Evolutionary conservation across 139 green algal species (phyloP), one percentile per base, ranked within the genome.

Genomic region (Chlamydomonas asymmetrica): DNA sequence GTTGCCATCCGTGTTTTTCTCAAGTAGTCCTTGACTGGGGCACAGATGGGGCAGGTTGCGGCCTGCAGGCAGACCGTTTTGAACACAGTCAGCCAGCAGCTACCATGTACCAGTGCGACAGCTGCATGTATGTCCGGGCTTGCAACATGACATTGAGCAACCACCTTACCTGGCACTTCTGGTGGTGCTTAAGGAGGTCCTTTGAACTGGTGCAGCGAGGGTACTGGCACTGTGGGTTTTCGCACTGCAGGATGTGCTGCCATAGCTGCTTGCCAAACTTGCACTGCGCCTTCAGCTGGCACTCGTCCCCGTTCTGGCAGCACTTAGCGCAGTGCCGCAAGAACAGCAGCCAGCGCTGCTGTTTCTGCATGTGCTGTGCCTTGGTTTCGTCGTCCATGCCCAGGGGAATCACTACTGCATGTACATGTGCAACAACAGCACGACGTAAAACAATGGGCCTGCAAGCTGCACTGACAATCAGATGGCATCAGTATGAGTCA

Each of bases 331-430:
- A 97, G 88, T 99, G 96, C 45, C 96, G 89, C 61, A 99, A 74
- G 80, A 98, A 97, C 45, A 98, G 87, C 45, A 99, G 88, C 93
- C 94, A 98, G 25, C 91, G 84, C 87, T 98, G 95, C 84, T 98
- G 95, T 85, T 98, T 91, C 73, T 87, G 79, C 23, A 91, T 43
- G 41, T 69, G 69, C 71, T 77, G 71, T 43, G 65, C 71, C 59
- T 69, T 41, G 32, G 62, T n/a, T 43, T 77, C 56, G 31, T 4
- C 23, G 18, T 52, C 18, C 18, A 16, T 10, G 45, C 18, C 13
- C 18, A 25, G 45, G 13, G 13, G 18, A 16, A 16, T 10, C 45
- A 13, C 18, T n/a, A n/a, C n/a, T n/a, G n/a, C n/a, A n/a, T 16
- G 13, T 16, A 52, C 45, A 52, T 39, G 10, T 9, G 22, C 29